phyloP scores from a whole-genome alignment of 306 rosid genomes.

The Notholithocarpus densiflorus region DNA sequence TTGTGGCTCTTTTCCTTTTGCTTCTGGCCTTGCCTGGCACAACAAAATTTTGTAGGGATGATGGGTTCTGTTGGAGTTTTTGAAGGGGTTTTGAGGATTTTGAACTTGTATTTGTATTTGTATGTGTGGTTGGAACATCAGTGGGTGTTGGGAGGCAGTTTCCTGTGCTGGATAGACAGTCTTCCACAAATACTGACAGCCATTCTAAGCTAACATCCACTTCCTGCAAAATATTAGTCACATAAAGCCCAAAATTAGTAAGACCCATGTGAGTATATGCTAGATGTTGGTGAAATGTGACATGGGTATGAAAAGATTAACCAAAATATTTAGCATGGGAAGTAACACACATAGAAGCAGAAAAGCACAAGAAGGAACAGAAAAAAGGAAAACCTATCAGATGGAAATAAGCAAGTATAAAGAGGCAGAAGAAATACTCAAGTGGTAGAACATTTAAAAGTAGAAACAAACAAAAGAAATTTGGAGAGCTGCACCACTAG shows the following conservation, averaged over 20 bases:
- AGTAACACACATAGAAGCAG: not conserved
- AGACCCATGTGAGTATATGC: not conserved
- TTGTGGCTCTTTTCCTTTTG: slow-evolving; percentile 59
- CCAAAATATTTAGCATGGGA: not conserved
- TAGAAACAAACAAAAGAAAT: not conserved
- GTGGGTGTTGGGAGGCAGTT: slow-evolving; percentile 44
- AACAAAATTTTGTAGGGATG: slow-evolving; percentile 30
- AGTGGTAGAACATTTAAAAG: slow-evolving; percentile 2
- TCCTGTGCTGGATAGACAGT: slow-evolving; percentile 59
- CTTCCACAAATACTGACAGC: slow-evolving; percentile 73
- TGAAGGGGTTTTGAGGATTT: slow-evolving; percentile 36
- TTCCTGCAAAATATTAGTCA: slow-evolving; percentile 36
- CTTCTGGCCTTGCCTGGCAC: slow-evolving; percentile 76
- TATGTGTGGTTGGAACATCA: slow-evolving; percentile 13
- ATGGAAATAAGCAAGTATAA: not conserved
- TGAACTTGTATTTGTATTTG: slow-evolving; percentile 17
- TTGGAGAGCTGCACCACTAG: not conserved
- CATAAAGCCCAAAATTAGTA: slow-evolving; percentile 9
- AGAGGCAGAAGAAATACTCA: slow-evolving; percentile 9
- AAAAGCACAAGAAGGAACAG: slow-evolving; percentile 7
- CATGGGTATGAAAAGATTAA: not conserved
- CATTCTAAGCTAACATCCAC: slow-evolving; percentile 68
- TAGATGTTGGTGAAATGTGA: not conserved
- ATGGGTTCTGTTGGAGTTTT: slow-evolving; percentile 19
- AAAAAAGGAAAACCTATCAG: not conserved